Conservation (phyloP, 140 eudicot species). For the Bidens hawaiensis region DNA sequence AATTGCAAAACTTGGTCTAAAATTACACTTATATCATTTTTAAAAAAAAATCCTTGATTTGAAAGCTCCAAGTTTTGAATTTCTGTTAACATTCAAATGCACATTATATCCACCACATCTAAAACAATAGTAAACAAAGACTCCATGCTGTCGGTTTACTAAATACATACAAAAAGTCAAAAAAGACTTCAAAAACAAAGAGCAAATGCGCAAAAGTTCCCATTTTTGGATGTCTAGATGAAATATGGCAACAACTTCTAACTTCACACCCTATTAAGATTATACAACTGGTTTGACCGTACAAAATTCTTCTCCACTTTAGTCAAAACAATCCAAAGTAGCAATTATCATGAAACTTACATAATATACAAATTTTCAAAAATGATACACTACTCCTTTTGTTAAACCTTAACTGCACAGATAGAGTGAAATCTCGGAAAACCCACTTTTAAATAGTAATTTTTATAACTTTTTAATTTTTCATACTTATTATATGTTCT, state of each 20-base stretch:
- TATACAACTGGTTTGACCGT: neutral
- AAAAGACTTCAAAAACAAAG: neutral
- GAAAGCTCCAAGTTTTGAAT: neutral
- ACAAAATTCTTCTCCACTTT: neutral
- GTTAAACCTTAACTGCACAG: constrained; percentile 19
- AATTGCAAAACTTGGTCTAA: neutral
- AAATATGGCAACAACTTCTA: neutral
- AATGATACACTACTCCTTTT: neutral
- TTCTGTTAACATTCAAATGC: neutral
- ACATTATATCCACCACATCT: neutral
- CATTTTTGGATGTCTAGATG: neutral
- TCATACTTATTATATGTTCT: too few species aligned
- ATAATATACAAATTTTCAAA: neutral
- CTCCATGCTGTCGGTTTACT: neutral
- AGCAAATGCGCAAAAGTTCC: neutral
- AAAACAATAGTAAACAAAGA: neutral
- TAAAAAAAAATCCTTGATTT: neutral
- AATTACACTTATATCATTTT: neutral
- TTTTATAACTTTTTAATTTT: too few species aligned
- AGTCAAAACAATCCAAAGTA: neutral
- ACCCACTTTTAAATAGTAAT: too few species aligned
- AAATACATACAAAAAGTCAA: neutral
- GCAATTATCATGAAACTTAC: neutral
- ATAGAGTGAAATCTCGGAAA: too few species aligned
- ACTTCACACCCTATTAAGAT: neutral